phyloP scores from a whole-genome alignment of 2,329 filamentous ascomycete species.

The Cordyceps cateniannulata region DNA sequence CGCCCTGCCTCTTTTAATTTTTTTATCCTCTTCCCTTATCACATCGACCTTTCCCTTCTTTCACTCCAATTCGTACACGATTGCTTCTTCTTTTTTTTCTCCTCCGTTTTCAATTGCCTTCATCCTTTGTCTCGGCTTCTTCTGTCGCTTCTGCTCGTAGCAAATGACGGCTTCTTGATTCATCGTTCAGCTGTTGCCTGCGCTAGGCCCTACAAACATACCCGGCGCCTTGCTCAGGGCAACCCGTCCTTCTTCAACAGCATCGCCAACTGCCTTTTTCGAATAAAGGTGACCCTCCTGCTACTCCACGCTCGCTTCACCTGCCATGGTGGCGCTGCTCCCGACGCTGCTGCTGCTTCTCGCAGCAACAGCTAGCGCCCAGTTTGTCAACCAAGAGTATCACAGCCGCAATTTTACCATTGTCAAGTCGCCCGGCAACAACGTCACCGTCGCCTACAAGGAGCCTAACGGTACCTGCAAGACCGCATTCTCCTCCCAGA shows the following conservation, averaged over 20 bases:
- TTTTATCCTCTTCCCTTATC: background rate
- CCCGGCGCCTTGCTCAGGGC: background rate
- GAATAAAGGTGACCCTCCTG: background rate
- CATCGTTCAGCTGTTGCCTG: background rate
- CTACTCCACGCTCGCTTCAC: background rate
- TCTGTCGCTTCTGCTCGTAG: background rate
- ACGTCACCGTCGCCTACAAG: slow-evolving; percentile 64
- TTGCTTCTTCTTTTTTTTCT: background rate
- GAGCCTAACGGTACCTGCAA: slow-evolving; percentile 53
- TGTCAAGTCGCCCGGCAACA: slow-evolving; percentile 56
- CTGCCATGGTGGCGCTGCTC: slow-evolving; percentile 2
- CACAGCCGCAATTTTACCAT: slow-evolving; percentile 41
- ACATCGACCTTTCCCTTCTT: background rate
- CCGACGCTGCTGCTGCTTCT: slow-evolving; percentile 15
- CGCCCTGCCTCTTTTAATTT: background rate
- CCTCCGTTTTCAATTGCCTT: background rate
- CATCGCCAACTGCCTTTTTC: background rate
- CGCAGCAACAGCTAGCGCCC: slow-evolving; percentile 20
- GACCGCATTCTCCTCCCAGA: slow-evolving; percentile 57
- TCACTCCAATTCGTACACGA: background rate
- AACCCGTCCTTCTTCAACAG: background rate
- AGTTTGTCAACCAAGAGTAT: slow-evolving; percentile 27
- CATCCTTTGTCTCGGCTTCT: background rate
- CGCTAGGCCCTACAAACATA: background rate
- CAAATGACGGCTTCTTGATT: background rate